Conservation (phyloP, 2,329 filamentous ascomycete species). For the Colletotrichum eleusines region DNA sequence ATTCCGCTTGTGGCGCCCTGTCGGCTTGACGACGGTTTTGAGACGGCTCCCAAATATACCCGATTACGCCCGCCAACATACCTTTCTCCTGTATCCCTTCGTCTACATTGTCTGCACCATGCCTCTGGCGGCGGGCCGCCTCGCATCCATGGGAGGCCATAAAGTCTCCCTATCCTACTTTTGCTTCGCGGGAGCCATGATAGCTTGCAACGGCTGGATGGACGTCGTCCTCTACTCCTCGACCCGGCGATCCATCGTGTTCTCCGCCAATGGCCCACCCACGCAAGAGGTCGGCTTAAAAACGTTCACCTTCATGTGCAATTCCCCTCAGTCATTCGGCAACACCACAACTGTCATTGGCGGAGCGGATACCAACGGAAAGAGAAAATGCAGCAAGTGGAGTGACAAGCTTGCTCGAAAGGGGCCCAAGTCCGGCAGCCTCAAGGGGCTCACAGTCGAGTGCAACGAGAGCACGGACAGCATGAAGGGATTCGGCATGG, state of each 20-base stretch:
- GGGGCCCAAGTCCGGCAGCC: background rate
- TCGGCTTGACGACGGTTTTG: constrained; percentile 10
- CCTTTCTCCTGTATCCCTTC: constrained; percentile 75
- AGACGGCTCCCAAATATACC: constrained; percentile 27
- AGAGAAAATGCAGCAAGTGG: constrained; percentile 29
- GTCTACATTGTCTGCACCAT: constrained; percentile 78
- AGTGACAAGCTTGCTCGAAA: constrained; percentile 38
- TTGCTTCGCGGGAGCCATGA: constrained; percentile 69
- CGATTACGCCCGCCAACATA: constrained; percentile 56
- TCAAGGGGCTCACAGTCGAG: constrained; percentile 13
- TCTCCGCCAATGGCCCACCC: constrained; percentile 52
- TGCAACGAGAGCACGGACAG: constrained; percentile 50
- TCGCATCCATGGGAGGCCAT: constrained; percentile 70
- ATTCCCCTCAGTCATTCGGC: constrained; percentile 53
- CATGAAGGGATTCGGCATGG: constrained; percentile 49
- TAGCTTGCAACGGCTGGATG: constrained; percentile 67
- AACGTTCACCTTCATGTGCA: constrained; percentile 65
- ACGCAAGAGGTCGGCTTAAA: constrained; percentile 61
- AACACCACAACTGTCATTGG: constrained; percentile 55
- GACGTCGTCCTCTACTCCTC: constrained; percentile 67
- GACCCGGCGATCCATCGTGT: constrained; percentile 66
- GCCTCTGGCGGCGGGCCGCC: constrained; percentile 73
- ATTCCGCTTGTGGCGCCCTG: background rate
- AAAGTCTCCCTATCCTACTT: constrained; percentile 66
- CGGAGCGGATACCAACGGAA: constrained; percentile 38